Conservation (phyloP, 192 early-diverging fungal species). For the Obelidium mucronatum region DNA sequence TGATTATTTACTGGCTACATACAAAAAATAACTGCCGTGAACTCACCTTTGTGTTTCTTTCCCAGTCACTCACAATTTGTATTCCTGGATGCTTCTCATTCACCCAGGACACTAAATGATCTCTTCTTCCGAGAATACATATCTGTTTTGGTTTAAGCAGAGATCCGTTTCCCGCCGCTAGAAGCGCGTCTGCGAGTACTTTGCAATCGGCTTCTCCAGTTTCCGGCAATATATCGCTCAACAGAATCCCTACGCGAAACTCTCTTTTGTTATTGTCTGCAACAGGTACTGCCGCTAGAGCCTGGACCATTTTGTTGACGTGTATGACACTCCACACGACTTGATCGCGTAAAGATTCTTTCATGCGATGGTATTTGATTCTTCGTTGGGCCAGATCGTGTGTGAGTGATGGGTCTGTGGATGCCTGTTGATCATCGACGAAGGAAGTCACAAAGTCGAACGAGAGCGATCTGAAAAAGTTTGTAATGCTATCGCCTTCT, state of each 20-base stretch:
- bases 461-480: conserved; percentile 21
- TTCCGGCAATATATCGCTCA: conserved; percentile 27
- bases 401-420: not conserved
- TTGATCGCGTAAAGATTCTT: conserved; percentile 33
- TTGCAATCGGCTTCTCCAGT: conserved; percentile 22
- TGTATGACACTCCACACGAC: conserved; percentile 14
- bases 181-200: conserved; percentile 10
- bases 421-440: not conserved
- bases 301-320: not conserved
- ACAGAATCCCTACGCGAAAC: conserved; percentile 14
- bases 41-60: conserved; percentile 8
- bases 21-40: not conserved
- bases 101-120: conserved; percentile 1
- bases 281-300: not conserved
- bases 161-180: not conserved
- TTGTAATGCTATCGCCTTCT: conserved; percentile 28
- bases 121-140: conserved; percentile 17
- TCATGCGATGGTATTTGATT: conserved; percentile 24
- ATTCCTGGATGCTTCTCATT: not conserved
- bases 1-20: not conserved
- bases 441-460: conserved; percentile 6
- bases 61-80: conserved; percentile 23
- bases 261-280: too few species aligned
- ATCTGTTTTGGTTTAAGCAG: conserved; percentile 14
- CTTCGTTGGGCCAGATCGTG: not conserved